Conservation (phyloP, 306 rosid species). For the Oemleria cerasiformis region DNA sequence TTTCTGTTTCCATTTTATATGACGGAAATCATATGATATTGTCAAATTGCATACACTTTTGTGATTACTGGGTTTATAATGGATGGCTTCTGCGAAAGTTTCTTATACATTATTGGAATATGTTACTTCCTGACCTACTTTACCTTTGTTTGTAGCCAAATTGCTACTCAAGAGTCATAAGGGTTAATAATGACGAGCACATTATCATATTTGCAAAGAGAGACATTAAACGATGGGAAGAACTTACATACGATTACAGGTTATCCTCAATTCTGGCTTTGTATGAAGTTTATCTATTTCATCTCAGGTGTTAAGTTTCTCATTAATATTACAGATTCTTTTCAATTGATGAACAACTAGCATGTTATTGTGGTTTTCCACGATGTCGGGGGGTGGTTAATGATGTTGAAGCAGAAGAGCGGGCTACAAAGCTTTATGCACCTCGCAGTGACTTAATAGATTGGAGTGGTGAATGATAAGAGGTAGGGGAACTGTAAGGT, state of each 20-base stretch:
- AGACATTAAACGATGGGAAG: slow-evolving; percentile 97
- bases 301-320: slow-evolving; percentile 36
- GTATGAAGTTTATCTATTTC: slow-evolving; percentile 16
- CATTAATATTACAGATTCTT: slow-evolving; percentile 60
- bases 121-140: slow-evolving; percentile 23
- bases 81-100: neutral
- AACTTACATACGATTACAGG: slow-evolving; percentile 98
- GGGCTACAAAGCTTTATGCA: slow-evolving; percentile 64
- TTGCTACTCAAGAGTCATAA: slow-evolving; percentile 96
- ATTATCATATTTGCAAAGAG: slow-evolving; percentile 95
- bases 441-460: slow-evolving; percentile 72
- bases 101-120: neutral
- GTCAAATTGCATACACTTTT: neutral
- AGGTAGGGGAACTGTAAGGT: slow-evolving; percentile 34
- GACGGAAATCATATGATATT: neutral
- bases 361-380: slow-evolving; percentile 92
- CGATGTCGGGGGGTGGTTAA: slow-evolving; percentile 94
- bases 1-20: neutral
- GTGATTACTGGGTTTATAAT: neutral
- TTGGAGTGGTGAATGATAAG: slow-evolving; percentile 80
- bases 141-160: slow-evolving; percentile 69
- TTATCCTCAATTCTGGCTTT: slow-evolving; percentile 25
- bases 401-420: slow-evolving; percentile 90
- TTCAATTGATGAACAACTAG: slow-evolving; percentile 88
- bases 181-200: slow-evolving; percentile 86